Conservation (phyloP, 805 yeast genomes). For the Pichia deserticola region DNA sequence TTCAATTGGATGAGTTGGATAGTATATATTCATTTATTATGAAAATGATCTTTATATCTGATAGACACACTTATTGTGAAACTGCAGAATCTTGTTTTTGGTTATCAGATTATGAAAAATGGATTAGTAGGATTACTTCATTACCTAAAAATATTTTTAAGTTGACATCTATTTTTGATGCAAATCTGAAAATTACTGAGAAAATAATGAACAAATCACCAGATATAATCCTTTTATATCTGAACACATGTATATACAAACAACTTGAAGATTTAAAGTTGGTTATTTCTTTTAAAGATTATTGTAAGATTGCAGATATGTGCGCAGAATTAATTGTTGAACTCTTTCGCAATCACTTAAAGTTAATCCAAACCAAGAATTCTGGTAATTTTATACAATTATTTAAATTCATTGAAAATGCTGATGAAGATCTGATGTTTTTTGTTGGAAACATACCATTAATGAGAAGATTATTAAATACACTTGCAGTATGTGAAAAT, state of each 20-base stretch:
- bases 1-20: slow-evolving; percentile 2
- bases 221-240: not conserved
- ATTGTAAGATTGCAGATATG: not conserved
- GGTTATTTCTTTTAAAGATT: not conserved
- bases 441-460: not conserved
- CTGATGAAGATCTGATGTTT: slow-evolving; percentile 9
- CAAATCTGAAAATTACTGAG: not conserved
- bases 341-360: not conserved
- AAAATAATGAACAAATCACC: not conserved
- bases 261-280: slow-evolving; percentile 1
- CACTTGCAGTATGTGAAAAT: not conserved
- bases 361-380: too few species aligned
- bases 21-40: not conserved
- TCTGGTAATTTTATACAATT: not conserved
- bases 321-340: not conserved
- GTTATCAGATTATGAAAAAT: slow-evolving; percentile 8
- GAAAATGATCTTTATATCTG: slow-evolving; percentile 1
- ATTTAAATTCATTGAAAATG: slow-evolving; percentile 9
- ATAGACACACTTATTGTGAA: not conserved
- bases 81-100: slow-evolving; percentile 5
- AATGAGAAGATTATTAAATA: slow-evolving; percentile 1
- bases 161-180: not conserved
- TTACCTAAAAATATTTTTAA: slow-evolving; percentile 4
- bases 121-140: slow-evolving; percentile 4
- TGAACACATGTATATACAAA: not conserved